Evolutionary conservation across 1,284 basidiomycete species (phyloP), one percentile per base, ranked within the genome.

Genomic region (Pseudozyma sp.): DNA sequence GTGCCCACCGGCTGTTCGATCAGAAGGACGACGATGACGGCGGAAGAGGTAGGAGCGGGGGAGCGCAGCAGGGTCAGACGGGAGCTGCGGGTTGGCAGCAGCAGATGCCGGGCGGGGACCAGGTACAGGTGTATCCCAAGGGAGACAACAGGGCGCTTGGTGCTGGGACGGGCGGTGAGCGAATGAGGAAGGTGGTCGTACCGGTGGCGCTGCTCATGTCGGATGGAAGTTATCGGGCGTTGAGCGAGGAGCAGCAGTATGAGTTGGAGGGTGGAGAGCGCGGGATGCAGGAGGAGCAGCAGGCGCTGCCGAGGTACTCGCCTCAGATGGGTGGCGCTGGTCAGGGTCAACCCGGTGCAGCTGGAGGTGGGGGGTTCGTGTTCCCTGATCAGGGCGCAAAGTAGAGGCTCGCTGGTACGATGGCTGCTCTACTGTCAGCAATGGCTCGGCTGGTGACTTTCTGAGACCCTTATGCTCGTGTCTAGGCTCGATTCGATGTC

Each of bases 1-100:
- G 17, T 35, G 67, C 67, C 19, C 55, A 63, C 7, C 5, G 35
- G 1, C 29, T 68, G 13, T 58, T 63, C 24, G 59, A 44, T 47
- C 16, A 11, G 3, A 17, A 54, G 0, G 24, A 48, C 1, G 6
- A 48, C 7, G 31, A 50, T 7, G 24, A 42, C 14, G 24, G 9
- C 5, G 9, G 43, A 4, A n/a, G 11, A 3, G 37, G 24, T 8
- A 17, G n/a, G 51, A 16, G 14, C 4, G 8, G 34, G 11, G 37
- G 16, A 3, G 35, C 35, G 35, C 35, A 37, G 35, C 35, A 37
- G 14, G 35, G 9, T 14, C 35, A 19, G 34, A 17, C 7, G 43
- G 34, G 7, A 11, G n/a, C 7, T 40, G 37, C 9, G 6, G 47
- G 33, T 16, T 17, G 7, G 42, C 16, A 19, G 29, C 13, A 33